Evolutionary conservation across 352 stramenopile species (phyloP).

Genomic region (Thraustochytrium sp.): DNA sequence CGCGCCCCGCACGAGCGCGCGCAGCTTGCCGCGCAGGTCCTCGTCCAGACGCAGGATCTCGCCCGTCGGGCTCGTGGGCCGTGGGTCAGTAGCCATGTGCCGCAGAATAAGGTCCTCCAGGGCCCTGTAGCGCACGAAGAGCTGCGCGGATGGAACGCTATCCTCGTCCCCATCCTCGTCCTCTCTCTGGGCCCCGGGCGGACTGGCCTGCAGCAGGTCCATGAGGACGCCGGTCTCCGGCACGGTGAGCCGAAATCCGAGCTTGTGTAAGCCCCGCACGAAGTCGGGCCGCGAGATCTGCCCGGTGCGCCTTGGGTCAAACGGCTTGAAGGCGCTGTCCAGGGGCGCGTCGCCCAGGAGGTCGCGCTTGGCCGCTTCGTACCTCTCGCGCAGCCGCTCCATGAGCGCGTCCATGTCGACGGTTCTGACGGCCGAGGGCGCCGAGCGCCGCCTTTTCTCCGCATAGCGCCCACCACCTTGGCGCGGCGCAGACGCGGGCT

Average conservation of each 20-base stretch:
- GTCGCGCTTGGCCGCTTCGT: neutral
- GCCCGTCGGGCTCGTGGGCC: neutral
- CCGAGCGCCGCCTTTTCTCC: too few species aligned
- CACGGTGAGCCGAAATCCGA: slow-evolving; percentile 1
- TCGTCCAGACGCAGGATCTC: neutral
- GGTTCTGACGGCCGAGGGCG: neutral
- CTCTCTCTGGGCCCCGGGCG: too few species aligned
- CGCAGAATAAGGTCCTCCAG: neutral
- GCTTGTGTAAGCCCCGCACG: neutral
- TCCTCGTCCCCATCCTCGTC: too few species aligned
- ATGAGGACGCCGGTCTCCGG: neutral
- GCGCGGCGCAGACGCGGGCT: too few species aligned
- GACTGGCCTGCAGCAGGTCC: neutral
- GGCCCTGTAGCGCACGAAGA: neutral
- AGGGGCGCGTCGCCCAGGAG: neutral
- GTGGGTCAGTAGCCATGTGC: neutral
- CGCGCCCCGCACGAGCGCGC: neutral
- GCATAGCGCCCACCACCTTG: too few species aligned
- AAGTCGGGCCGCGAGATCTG: neutral
- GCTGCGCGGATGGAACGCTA: too few species aligned
- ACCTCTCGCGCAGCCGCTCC: neutral
- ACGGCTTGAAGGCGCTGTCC: neutral
- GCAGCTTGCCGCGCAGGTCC: neutral
- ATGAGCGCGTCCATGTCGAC: neutral
- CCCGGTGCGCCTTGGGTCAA: neutral